These are phyloP conservation scores for Globisporangium orthogonon DNA, from an alignment of 352 stramenopile species.

Conservation along the genomic window DNA sequence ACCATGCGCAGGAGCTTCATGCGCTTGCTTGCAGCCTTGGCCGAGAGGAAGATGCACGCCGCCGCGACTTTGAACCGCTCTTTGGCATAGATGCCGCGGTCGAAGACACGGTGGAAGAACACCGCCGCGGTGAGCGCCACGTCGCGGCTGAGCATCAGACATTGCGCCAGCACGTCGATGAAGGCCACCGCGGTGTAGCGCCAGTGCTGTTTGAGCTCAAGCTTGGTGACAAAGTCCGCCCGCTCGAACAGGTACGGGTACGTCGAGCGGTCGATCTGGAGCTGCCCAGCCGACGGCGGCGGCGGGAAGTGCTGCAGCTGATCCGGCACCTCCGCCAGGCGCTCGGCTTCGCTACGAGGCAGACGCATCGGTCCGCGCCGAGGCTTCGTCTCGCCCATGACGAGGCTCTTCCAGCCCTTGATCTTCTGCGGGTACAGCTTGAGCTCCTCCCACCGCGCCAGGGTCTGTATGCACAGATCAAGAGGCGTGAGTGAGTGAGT, in stretches of 20 bases:
- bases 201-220: constrained; percentile 79
- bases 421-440: constrained; percentile 74
- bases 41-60: constrained; percentile 73
- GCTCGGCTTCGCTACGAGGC: constrained; percentile 56
- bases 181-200: constrained; percentile 73
- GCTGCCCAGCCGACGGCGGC: constrained; percentile 29
- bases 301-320: constrained; percentile 74
- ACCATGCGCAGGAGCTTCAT: constrained; percentile 87
- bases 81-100: constrained; percentile 70
- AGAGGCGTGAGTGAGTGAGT: too few species aligned
- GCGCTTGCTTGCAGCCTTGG: constrained; percentile 79
- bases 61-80: constrained; percentile 81
- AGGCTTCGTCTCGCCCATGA: constrained; percentile 63
- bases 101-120: constrained; percentile 79
- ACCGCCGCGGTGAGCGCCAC: constrained; percentile 67
- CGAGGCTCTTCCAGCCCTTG: constrained; percentile 71
- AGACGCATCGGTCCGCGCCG: constrained; percentile 41
- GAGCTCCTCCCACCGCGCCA: constrained; percentile 81
- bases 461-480: constrained; percentile 29
- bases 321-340: constrained; percentile 56
- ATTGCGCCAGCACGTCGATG: constrained; percentile 71
- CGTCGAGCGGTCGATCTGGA: constrained; percentile 69
- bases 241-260: constrained; percentile 74
- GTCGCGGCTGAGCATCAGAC: constrained; percentile 55
- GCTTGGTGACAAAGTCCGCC: constrained; percentile 41